Conservation (phyloP, 805 yeast genomes). For the Candida suzukii region DNA sequence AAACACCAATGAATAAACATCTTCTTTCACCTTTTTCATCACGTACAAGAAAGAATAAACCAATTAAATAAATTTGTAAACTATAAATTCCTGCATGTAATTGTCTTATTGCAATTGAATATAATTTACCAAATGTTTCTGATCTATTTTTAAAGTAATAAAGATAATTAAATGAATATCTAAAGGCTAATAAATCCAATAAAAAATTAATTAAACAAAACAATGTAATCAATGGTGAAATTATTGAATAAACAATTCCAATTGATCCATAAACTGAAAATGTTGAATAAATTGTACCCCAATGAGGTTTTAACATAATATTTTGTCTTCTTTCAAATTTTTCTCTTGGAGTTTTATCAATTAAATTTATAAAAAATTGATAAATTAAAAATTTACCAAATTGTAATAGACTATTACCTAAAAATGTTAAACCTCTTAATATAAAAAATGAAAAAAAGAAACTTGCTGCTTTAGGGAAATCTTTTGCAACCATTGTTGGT, state of each 20-base stretch:
- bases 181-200: constrained; percentile 57
- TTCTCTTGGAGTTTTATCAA: constrained; percentile 58
- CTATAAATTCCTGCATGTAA: constrained; percentile 78
- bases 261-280: constrained; percentile 74
- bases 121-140: constrained; percentile 64
- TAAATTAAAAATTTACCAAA: constrained; percentile 34
- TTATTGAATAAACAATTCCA: constrained; percentile 68
- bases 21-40: constrained; percentile 40
- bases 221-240: constrained; percentile 70
- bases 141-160: constrained; percentile 44
- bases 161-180: constrained; percentile 57
- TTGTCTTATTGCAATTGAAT: constrained; percentile 70
- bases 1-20: constrained; percentile 35
- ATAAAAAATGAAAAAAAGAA: constrained; percentile 77
- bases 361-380: constrained; percentile 23
- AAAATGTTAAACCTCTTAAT: constrained; percentile 67
- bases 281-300: constrained; percentile 78
- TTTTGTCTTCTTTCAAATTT: constrained; percentile 36
- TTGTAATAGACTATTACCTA: constrained; percentile 66
- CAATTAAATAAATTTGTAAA: constrained; percentile 70
- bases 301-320: constrained; percentile 38
- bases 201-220: constrained; percentile 52
- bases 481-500: constrained; percentile 64
- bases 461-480: constrained; percentile 79
- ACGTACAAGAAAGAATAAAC: constrained; percentile 59